Percentiles rank a stretch among this genome's conserved stretches.
These are phyloP conservation scores for Wickerhamiella qilinensis DNA, from an alignment of 805 yeast genomes.

Conservation along the genomic window DNA sequence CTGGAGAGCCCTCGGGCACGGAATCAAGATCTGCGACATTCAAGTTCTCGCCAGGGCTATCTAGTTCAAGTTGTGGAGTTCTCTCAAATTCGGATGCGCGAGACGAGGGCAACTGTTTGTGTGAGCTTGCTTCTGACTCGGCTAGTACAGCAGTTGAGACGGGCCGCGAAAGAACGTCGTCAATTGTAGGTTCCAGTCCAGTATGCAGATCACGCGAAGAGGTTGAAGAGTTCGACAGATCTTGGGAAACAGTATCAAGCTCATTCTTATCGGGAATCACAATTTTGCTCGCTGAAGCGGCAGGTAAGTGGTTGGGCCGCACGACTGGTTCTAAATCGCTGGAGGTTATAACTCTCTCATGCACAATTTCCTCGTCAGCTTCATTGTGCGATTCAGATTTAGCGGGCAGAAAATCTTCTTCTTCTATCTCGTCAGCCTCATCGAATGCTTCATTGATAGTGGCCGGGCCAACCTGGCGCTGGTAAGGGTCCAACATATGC, in stretches of 20 bases:
- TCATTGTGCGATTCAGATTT: background rate
- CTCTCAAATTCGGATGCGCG: too few relatives aligned
- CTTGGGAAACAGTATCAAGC: background rate
- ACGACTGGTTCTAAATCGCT: background rate
- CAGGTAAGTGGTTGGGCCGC: background rate
- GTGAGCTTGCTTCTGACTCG: too few relatives aligned
- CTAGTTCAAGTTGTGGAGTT: too few relatives aligned
- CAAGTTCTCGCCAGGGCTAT: too few relatives aligned
- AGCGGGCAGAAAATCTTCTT: background rate
- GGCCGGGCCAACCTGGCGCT: background rate
- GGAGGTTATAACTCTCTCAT: background rate
- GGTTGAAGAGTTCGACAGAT: too few relatives aligned
- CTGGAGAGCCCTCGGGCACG: too few relatives aligned
- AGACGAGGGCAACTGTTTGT: too few relatives aligned
- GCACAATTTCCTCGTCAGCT: background rate
- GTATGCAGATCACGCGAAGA: too few relatives aligned
- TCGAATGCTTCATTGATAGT: slow-evolving; percentile 4
- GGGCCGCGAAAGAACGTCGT: too few relatives aligned
- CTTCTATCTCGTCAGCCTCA: background rate
- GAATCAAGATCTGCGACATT: too few relatives aligned
- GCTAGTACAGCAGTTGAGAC: too few relatives aligned
- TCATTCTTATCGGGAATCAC: background rate
- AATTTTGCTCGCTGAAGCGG: background rate
- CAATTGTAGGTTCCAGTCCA: too few relatives aligned
- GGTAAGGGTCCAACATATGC: slow-evolving; percentile 9